phyloP scores from a whole-genome alignment of 2,329 filamentous ascomycete genomes.

The Alternaria ethzedia region DNA sequence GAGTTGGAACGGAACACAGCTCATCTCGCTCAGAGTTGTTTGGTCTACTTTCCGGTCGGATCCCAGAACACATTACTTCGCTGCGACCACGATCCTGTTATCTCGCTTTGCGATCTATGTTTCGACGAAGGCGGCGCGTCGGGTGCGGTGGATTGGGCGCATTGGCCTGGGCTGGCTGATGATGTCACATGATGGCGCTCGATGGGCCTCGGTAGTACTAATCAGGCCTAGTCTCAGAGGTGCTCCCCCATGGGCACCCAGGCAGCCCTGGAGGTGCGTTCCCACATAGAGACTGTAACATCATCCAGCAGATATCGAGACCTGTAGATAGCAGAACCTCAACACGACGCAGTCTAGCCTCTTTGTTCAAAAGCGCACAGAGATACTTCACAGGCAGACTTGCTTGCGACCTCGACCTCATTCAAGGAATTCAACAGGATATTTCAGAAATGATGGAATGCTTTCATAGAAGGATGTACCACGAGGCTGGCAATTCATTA shows the following conservation, averaged over 20 bases:
- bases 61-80: background rate
- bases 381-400: background rate
- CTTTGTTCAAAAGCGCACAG: background rate
- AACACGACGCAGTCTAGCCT: background rate
- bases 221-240: background rate
- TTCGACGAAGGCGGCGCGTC: background rate
- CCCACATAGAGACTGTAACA: background rate
- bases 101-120: background rate
- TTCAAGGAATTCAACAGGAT: background rate
- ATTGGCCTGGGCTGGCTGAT: background rate
- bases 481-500: background rate
- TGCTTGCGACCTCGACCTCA: background rate
- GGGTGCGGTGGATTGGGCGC: background rate
- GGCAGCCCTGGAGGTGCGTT: background rate
- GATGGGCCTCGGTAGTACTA: background rate
- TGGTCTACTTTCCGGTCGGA: background rate
- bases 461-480: too few relatives aligned
- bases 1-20: slow-evolving; percentile 1
- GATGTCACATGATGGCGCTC: background rate
- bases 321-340: background rate
- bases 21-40: background rate
- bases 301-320: background rate
- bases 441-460: background rate
- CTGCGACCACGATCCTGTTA: background rate
- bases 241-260: background rate